Evolutionary conservation across 495 filamentous ascomycete genomes (phyloP), one percentile per base, ranked within the genome.

Genomic region (Terfezia boudieri): DNA sequence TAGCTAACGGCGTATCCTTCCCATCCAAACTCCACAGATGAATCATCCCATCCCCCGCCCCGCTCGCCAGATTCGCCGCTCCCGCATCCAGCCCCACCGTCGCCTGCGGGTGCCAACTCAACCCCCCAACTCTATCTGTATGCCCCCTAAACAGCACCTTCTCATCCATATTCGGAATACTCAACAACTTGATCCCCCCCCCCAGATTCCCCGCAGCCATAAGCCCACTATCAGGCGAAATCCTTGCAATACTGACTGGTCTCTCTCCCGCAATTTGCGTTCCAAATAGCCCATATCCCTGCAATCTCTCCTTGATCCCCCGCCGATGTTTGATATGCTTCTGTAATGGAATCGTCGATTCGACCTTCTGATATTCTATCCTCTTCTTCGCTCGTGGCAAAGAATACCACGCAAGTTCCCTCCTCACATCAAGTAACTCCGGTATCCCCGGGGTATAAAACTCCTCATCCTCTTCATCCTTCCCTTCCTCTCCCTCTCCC

Each of bases 131-230:
- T 52, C 86, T 77, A 66, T 84, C 87, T 6, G 74, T 83, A 62
- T 99, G 90, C 7, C 83, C 90, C 41, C 88, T 74, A 53, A 90
- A 67, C 8, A 74, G 78, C 56, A 69, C 73, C 59, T 78, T 84
- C 59, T 83, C 79, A 53, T 88, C 79, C 48, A 99, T 71, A 55
- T 81, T 82, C 1, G 88, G 88, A 4, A 94, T 81, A 49, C 79
- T 76, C 55, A 95, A 75, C 51, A 99, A 71, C 57, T 83, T 86
- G 48, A 99, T 81, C 14, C 82, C 80, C 36, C 90, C 90, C 9
- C 76, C 81, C 84, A 86, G 96, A 61, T 86, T 94, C 38, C 89
- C 90, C 9, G 83, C 84, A 3, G 90, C 90, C 49, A 96, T 74
- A 8, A 79, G 77, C 64, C 87, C 69, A 14, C 85, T 84, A 60